These are phyloP conservation scores for Chalciporus pseudorubinellus DNA, from an alignment of 768 basidiomycete species.

Conservation along the genomic window DNA sequence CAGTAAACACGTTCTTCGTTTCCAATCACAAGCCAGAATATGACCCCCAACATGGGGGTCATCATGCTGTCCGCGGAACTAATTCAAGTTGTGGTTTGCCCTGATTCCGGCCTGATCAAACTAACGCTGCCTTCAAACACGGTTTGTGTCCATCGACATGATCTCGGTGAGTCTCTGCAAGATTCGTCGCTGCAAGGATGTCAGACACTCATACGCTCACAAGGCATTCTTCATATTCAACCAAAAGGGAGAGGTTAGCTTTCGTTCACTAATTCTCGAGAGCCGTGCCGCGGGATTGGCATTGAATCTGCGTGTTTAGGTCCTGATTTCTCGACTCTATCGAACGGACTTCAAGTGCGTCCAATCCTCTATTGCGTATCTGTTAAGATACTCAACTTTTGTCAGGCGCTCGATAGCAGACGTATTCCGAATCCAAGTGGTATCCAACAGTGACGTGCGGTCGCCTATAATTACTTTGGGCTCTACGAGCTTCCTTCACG, in stretches of 20 bases:
- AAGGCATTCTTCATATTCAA: constrained; percentile 99
- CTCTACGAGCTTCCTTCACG: constrained; percentile 98
- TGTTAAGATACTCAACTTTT: constrained; percentile 1
- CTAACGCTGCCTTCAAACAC: constrained; percentile 1
- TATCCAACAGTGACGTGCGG: constrained; percentile 94
- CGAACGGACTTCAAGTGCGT: constrained; percentile 94
- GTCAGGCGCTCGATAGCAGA: constrained; percentile 91
- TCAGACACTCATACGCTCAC: constrained; percentile 3
- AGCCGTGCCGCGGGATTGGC: background rate
- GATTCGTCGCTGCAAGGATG: background rate
- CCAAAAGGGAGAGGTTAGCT: constrained; percentile 92
- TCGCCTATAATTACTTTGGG: constrained; percentile 97
- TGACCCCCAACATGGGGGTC: background rate
- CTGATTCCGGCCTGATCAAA: background rate
- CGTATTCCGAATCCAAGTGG: constrained; percentile 98
- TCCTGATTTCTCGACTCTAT: constrained; percentile 94
- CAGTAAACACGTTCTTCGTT: too few species aligned
- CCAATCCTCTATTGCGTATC: constrained; percentile 9
- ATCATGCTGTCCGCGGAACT: background rate
- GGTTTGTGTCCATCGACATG: constrained; percentile 29
- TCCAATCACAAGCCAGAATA: too few species aligned
- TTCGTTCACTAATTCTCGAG: background rate
- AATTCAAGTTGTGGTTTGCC: background rate
- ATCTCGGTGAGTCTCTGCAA: constrained; percentile 41
- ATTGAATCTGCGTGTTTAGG: constrained; percentile 42